Evolutionary conservation across 2,329 filamentous ascomycete species (phyloP), one percentile per base, ranked within the genome.

Genomic region (Claviceps sp.): DNA sequence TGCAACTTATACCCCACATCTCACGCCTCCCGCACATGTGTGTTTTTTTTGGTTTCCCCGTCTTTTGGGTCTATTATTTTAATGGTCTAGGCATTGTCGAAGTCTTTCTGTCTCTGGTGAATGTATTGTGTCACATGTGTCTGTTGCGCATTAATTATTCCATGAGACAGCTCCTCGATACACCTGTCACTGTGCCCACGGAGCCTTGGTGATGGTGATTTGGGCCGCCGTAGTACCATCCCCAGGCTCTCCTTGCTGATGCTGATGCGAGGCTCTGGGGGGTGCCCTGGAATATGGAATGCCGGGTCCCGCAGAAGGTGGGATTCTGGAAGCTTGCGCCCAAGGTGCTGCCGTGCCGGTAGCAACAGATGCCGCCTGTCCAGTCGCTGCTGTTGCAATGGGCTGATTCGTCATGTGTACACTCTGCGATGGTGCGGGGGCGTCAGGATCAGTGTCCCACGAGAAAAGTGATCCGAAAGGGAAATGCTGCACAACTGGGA

Each of bases 401-500:
- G 79, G 77, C 56, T 82, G 80, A 58, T 73, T 81, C 17, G 69
- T 67, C 62, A 80, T 72, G 64, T 87, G 82, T 0, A 78, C 68
- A 6, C 78, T 77, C 24, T 72, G 64, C 6, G 69, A 61, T 0
- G 75, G 74, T 1, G 65, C 58, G 1, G 67, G 58, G 1, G 84
- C 82, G 51, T 78, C 70, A 0, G 83, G 83, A 62, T 89, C 84
- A 47, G 66, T 69, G 2, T 87, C 81, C 84, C 85, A 91, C 40
- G 77, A 80, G 63, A 91, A 89, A n/a, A 93, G 70, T 5, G 82
- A 85, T 26, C 87, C 87, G 58, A 93, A 91, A 2, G 77, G 80
- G 59, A 93, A 97, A 68, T 98, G 93, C 68, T 98, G 93, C n/a
- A 98, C 89, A 2, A 98, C 93, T 2, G 93, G 93, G 63, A 96